phyloP scores from a whole-genome alignment of 2,329 filamentous ascomycete genomes.

The Colletotrichum sidae region DNA sequence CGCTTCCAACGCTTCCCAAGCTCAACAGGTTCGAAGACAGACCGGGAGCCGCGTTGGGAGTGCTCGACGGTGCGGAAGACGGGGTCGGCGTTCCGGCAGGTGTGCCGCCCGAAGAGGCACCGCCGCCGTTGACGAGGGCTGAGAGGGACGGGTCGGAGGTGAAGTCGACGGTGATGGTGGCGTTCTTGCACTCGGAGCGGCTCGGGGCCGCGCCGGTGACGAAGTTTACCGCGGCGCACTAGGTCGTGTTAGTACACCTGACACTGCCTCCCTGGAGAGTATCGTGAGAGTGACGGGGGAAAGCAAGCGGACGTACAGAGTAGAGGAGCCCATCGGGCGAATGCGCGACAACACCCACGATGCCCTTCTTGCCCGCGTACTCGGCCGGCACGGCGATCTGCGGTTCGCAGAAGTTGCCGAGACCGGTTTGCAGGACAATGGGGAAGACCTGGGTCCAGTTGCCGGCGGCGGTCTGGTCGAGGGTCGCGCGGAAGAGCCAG shows the following conservation, averaged over 20 bases:
- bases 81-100: not conserved
- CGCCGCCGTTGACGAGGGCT: conserved; percentile 45
- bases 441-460: conserved; percentile 68
- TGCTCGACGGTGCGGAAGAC: conserved; percentile 1
- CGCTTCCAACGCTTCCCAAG: not conserved
- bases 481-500: conserved; percentile 69
- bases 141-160: conserved; percentile 48
- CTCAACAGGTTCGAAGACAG: conserved; percentile 4
- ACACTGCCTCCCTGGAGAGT: not conserved
- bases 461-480: conserved; percentile 57
- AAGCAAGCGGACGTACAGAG: conserved; percentile 56
- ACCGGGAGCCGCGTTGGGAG: conserved; percentile 17
- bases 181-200: conserved; percentile 50
- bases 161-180: conserved; percentile 43
- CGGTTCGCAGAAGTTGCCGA: conserved; percentile 66
- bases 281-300: no score
- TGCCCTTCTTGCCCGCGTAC: conserved; percentile 65
- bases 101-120: not conserved
- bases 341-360: conserved; percentile 63
- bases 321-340: conserved; percentile 68
- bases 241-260: conserved; percentile 12
- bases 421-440: conserved; percentile 64
- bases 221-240: conserved; percentile 69
- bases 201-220: conserved; percentile 54
- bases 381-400: conserved; percentile 57